Evolutionary conservation across 805 yeast genomes (phyloP).

Genomic region (Sporopachydermia quercuum): DNA sequence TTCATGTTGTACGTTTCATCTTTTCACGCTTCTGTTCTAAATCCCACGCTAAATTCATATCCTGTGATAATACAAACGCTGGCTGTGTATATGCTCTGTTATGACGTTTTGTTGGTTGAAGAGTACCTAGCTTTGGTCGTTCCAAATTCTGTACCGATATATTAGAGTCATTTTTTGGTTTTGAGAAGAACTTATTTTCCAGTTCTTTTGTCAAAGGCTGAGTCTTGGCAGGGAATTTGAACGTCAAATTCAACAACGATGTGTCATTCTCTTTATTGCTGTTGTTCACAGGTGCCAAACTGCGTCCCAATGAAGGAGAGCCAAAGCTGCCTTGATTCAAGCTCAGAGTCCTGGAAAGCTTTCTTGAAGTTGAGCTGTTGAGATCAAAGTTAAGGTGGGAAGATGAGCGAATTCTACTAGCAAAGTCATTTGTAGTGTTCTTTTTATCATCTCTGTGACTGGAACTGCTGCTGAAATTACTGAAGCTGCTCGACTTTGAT

Average conservation of each 20-base stretch:
- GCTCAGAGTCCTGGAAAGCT: not conserved
- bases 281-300: constrained; percentile 5
- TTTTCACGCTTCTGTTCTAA: no score
- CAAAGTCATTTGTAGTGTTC: not conserved
- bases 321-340: constrained; percentile 4
- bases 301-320: constrained; percentile 4
- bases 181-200: constrained; percentile 2
- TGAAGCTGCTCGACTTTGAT: not conserved
- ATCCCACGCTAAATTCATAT: no score
- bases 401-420: not conserved
- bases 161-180: no score
- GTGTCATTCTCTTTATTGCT: constrained; percentile 7
- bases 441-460: no score
- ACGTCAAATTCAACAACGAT: constrained; percentile 8
- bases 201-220: constrained; percentile 2
- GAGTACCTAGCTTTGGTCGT: no score
- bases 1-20: no score
- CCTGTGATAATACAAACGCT: no score
- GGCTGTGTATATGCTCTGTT: no score
- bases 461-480: no score
- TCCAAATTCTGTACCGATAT: no score
- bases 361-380: no score
- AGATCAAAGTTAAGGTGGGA: not conserved
- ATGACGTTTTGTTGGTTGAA: no score
- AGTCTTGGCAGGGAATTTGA: not conserved